Base-by-base conservation (phyloP, 768 basidiomycete species). In the Boletus patriciae region DNA sequence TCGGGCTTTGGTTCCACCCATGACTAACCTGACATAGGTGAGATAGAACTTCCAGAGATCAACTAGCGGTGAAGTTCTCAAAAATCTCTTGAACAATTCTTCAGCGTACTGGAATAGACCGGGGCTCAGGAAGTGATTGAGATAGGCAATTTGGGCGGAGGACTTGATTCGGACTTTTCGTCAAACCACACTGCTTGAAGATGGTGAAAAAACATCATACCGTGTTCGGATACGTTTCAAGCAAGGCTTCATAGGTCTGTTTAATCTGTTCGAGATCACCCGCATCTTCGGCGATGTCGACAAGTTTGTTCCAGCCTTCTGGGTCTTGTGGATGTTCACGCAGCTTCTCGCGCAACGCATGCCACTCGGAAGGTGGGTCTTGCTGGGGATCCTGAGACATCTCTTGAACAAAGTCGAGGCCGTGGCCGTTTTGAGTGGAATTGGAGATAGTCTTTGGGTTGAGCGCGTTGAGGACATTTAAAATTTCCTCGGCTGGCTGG, bases 31-130 rank as follows among this genome's bases (percentile, higher is more conserved):
- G 66, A 99, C 92, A 73, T 97, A 98, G 44, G 86, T 87, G 60
- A 99, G 77, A 73, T 99, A 99, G 67, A 90, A 92, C 68, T 85
- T 89, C 90, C 93, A 96, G 3, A 98, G 78, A 58, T 92, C 90
- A 60, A 95, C 93, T 52, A 87, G 88, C 7, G 94, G 90, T 0
- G 93, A 94, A 18, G 84, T 83, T 66, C 84, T 85, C 54, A 98
- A 75, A 68, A 92, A 98, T 52, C 85, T 83, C 66, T 87, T 90
- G 78, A 98, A 98, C n/a, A 98, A 74, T 10, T 82, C 81, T 74
- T 96, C 93, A 19, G 92, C 94, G 64, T 85, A 83, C 55, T 80
- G 78, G 72, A 90, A 90, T 23, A 85, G 80, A 21, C 81, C 73
- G 42, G 82, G 80, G 70, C 83, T 77, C 73, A 90, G 66, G 66